These are phyloP conservation scores for Termitomyces sp. DNA, from an alignment of 768 basidiomycete species.

Conservation along the genomic window DNA sequence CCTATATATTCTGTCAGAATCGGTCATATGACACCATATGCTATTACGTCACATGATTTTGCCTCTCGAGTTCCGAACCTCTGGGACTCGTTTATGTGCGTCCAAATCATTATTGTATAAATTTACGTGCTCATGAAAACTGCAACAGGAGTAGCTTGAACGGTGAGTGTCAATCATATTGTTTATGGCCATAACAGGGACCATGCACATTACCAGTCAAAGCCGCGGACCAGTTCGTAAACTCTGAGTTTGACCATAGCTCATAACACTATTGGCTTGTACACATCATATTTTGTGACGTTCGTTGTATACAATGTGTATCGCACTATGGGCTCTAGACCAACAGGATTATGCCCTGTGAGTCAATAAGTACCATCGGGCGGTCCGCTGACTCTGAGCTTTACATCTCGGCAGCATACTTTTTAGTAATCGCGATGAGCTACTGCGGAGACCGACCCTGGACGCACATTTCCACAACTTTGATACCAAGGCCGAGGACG, in stretches of 20 bases:
- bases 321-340: constrained; percentile 72
- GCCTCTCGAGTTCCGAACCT: neutral
- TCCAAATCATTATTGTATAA: neutral
- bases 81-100: neutral
- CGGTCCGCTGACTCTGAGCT: constrained; percentile 3
- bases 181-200: neutral
- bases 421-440: constrained; percentile 76
- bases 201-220: neutral
- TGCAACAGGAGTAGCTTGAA: too few species aligned
- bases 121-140: neutral
- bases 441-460: constrained; percentile 58
- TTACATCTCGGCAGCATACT: constrained; percentile 46
- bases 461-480: constrained; percentile 69
- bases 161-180: neutral
- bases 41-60: neutral
- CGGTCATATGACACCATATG: neutral
- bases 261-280: neutral
- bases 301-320: constrained; percentile 50
- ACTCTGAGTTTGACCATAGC: neutral
- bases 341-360: constrained; percentile 78
- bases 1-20: neutral
- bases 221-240: neutral
- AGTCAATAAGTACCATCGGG: constrained; percentile 24
- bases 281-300: neutral
- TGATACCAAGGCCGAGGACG: constrained; percentile 29